Percentiles rank a stretch among this genome's conserved stretches.
phyloP scores from a whole-genome alignment of 1,284 basidiomycete genomes.

The Moniliophthora roreri region DNA sequence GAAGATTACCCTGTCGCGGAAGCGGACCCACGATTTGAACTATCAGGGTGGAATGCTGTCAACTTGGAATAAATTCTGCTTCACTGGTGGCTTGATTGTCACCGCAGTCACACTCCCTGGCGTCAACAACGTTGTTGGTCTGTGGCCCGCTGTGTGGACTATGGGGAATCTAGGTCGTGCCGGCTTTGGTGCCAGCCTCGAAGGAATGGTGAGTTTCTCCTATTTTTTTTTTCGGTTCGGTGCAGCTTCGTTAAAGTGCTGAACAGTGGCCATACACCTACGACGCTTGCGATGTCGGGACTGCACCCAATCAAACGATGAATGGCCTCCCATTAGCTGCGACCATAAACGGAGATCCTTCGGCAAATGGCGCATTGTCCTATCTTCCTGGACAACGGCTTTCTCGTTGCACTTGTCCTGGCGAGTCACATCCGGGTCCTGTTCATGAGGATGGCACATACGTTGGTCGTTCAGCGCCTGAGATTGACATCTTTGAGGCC shows the following conservation, averaged over 20 bases:
- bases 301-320: slow-evolving; percentile 59
- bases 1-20: slow-evolving; percentile 73
- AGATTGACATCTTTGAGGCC: slow-evolving; percentile 82
- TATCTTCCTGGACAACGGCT: slow-evolving; percentile 80
- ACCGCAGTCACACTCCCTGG: slow-evolving; percentile 84
- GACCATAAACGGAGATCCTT: slow-evolving; percentile 47
- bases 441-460: slow-evolving; percentile 58
- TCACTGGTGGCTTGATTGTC: slow-evolving; percentile 82
- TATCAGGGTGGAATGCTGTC: slow-evolving; percentile 67
- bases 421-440: slow-evolving; percentile 79
- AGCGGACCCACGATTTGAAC: slow-evolving; percentile 48
- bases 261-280: slow-evolving; percentile 77
- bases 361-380: slow-evolving; percentile 41
- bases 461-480: slow-evolving; percentile 75
- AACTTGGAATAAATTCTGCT: slow-evolving; percentile 93
- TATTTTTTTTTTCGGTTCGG: slow-evolving; percentile 5
- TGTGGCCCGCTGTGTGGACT: slow-evolving; percentile 76
- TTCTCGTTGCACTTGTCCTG: slow-evolving; percentile 78
- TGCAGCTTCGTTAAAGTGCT: slow-evolving; percentile 2
- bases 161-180: slow-evolving; percentile 68
- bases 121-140: slow-evolving; percentile 49
- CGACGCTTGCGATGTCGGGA: slow-evolving; percentile 74
- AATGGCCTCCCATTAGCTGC: slow-evolving; percentile 40
- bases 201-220: slow-evolving; percentile 40
- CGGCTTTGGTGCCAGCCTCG: slow-evolving; percentile 48